Evolutionary conservation across 1,139 yeast species (phyloP), one percentile per base, ranked within the genome.

Genomic region (Geotrichum restrictum): DNA sequence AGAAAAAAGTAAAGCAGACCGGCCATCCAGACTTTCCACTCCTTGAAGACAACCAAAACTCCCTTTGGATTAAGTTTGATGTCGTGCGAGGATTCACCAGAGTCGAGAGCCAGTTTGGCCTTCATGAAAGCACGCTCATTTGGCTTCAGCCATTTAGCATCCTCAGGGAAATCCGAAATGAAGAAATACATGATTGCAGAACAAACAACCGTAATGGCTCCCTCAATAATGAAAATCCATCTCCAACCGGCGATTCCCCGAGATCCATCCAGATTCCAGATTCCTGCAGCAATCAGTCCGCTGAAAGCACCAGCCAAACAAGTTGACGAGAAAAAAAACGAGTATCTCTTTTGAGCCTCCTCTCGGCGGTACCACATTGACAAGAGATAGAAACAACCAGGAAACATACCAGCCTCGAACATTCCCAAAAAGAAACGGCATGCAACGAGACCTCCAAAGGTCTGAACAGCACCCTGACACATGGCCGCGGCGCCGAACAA

Each of bases 231-330:
- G 66, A 81, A 85, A 56, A 85, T 74, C 85, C 88, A 85, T 67
- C 81, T 75, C 93, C 91, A 85, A n/a, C 85, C 73, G 16, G 62
- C 65, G 42, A 74, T 60, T 6, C 83, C 83, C 47, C 72, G 74
- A 13, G 60, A 66, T 13, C 81, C 81, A 58, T 76, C 71, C 57
- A 82, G 66, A 52, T 74, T 78, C 62, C 77, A 69, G 49, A 81
- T 76, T 52, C 82, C 83, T 50, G 78, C 80, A 27, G 87, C 87
- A 56, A 87, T 77, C 49, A 88, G 79, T 54, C 95, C 94, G 53
- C 88, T 85, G 68, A 86, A 85, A 3, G 91, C 95, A 64, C 93
- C 89, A 24, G 91, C 85, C 56, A 85, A 74, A 61, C 84, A 78
- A 13, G 88, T 81, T 47, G 88, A 84, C 43, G 85, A 55, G 69